Evolutionary conservation across 2,329 filamentous ascomycete species (phyloP), one percentile per base, ranked within the genome.

Genomic region (Calonectria pteridis): DNA sequence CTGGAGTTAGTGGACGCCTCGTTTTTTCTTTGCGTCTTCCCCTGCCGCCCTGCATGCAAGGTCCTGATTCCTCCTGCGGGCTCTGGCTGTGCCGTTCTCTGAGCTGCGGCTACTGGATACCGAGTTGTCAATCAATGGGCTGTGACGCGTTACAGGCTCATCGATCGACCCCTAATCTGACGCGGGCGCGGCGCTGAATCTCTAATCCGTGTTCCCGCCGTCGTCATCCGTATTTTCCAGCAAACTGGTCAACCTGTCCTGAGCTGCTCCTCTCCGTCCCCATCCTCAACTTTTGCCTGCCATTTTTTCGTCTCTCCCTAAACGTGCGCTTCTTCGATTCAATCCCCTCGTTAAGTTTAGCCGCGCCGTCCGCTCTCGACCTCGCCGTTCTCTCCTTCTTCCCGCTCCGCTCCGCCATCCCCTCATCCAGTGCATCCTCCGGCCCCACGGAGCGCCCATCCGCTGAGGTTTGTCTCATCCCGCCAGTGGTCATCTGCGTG

Each of bases 251-350:
- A 40, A 72, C 70, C 58, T 72, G 70, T 63, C 65, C 65, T 72
- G 63, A 67, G 40, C 69, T 63, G 29, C 63, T 46, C 43, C 35
- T 51, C 64, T 62, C 65, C 67, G 40, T 74, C 51, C 73, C 51
- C 40, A 49, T 74, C 51, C 73, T 58, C 40, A n/a, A n/a, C 55
- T 28, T 16, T 31, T 28, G 20, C 46, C 26, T 23, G 29, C 49
- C 26, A n/a, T 26, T 65, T 58, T 49, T 58, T 35, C 67, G 31
- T 40, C 67, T 70, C 67, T 66, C 63, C 51, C 66, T 59, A 46
- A 31, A 58, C 64, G 73, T 78, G 67, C 78, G 72, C 73, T 71
- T 67, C 58, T 58, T 62, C 55, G 55, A 80, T 78, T 80, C 79
- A 73, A 75, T 80, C 78, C 53, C 76, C 74, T 62, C 55, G 14